A percentile compares a stretch with the other conserved stretches of the same genome.
Conservation (phyloP, 2,329 filamentous ascomycete genomes). For the Zymoseptoria crescenta region DNA sequence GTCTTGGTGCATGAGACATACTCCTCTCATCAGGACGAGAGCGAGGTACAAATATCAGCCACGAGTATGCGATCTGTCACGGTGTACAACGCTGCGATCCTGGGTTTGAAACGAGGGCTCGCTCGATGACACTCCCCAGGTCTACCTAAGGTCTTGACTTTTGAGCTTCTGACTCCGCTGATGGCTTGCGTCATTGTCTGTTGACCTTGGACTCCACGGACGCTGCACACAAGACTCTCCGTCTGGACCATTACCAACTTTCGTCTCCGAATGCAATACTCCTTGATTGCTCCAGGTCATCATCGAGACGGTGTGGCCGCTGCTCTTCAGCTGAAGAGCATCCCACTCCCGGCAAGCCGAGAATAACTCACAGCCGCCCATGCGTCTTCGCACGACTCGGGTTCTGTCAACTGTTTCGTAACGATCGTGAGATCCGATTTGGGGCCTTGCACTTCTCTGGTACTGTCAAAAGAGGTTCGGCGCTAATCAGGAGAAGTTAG, state of each 20-base stretch:
- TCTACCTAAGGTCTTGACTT: too few species aligned
- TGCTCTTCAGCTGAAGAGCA: too few species aligned
- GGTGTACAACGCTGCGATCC: neutral
- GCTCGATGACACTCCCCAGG: neutral
- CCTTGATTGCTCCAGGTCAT: too few species aligned
- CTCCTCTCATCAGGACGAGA: neutral
- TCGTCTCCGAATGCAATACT: too few species aligned
- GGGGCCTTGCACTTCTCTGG: neutral
- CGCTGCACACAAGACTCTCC: neutral
- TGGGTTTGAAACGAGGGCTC: neutral
- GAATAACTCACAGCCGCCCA: neutral
- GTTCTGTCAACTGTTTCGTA: neutral
- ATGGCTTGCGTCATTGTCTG: neutral
- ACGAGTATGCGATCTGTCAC: neutral
- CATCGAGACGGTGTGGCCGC: too few species aligned
- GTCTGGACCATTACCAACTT: neutral
- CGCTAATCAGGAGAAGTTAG: neutral
- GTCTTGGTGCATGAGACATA: neutral
- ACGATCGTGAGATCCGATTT: neutral
- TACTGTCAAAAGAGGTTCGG: neutral
- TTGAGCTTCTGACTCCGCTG: neutral
- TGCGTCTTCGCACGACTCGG: neutral
- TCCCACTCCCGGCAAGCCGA: neutral
- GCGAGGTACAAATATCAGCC: neutral
- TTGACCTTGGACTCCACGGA: neutral